Base-by-base conservation (phyloP, 768 basidiomycete genomes). In the Mrakia frigida region DNA sequence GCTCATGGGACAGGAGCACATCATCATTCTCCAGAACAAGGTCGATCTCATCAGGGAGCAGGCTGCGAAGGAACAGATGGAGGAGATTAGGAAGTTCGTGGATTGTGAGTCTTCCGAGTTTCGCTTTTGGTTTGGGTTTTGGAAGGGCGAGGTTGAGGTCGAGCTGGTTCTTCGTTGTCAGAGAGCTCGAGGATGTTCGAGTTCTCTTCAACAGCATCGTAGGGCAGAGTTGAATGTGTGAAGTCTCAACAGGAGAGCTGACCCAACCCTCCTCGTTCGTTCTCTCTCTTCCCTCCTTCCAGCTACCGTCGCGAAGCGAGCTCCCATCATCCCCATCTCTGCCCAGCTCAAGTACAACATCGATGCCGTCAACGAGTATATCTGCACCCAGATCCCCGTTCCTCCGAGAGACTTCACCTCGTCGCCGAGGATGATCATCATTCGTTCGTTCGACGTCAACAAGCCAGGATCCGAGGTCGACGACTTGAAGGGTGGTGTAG, bases 311-410 rank as follows among this genome's bases (percentile, higher is more conserved):
- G 97, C 97, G 74, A 93, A 97, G 85, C 89, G 91, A 35, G 98
- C 97, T 6, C 97, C 97, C 69, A 98, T 99, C 83, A 93, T 99
- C 65, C 96, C 97, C 78, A 98, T 99, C 83, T 99, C 97, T 53
- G 97, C 97, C 5, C 97, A 98, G 84, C 86, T 99, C 76, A 94
- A 93, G 84, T 99, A 98, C 87, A 98, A 99, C 86, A 98, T 98
- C 82, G 96, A 98, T 83, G 97, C 96, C 25, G 94, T 99, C 69
- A 97, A 96, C 85, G 95, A 98, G 81, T 98, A 97, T 86, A 96
- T 98, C 83, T 94, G 94, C 79, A 95, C 93, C 83, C 89, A 92
- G 71, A 98, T 99, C 81, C 94, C 97, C 25, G 92, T 98, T 69
- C 97, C 96, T 65, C 85, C 90, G 50, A 92, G 96, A 76, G 92